Evolutionary conservation across 495 filamentous ascomycete species (phyloP).

Genomic region (Penicillium cosmopolitanum): DNA sequence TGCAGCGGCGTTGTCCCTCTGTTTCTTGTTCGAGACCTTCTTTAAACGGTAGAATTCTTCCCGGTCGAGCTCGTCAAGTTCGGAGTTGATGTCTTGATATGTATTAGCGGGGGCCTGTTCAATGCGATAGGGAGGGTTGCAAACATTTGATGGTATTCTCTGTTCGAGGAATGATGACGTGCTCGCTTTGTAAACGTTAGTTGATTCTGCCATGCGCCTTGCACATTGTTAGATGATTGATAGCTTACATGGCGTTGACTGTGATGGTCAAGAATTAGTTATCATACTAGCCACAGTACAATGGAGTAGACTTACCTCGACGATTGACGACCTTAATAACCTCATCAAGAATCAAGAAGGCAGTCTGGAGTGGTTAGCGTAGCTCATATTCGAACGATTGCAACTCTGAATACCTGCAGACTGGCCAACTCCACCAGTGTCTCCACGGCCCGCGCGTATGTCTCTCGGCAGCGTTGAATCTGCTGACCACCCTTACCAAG

Average conservation of each 20-base stretch:
- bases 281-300: not conserved
- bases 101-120: constrained; percentile 19
- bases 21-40: constrained; percentile 97
- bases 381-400: not conserved
- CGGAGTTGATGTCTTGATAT: constrained; percentile 86
- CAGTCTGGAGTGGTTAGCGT: constrained; percentile 61
- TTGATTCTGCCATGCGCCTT: constrained; percentile 14
- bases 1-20: constrained; percentile 73
- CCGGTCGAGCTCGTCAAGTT: constrained; percentile 95
- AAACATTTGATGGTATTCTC: constrained; percentile 98
- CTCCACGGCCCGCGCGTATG: constrained; percentile 96
- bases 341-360: constrained; percentile 96
- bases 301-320: constrained; percentile 62
- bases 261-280: constrained; percentile 28
- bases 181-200: constrained; percentile 55
- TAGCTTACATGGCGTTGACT: constrained; percentile 92
- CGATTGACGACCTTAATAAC: constrained; percentile 99
- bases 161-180: constrained; percentile 97
- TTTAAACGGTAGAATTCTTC: constrained; percentile 99
- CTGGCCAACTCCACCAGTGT: constrained; percentile 96
- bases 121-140: constrained; percentile 24
- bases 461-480: constrained; percentile 91
- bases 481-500: constrained; percentile 97
- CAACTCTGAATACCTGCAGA: constrained; percentile 64
- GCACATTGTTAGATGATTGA: not conserved